Percentiles rank a stretch among this genome's conserved stretches.
Evolutionary conservation across 306 rosid genomes (phyloP).

Genomic region (Datisca glomerata): DNA sequence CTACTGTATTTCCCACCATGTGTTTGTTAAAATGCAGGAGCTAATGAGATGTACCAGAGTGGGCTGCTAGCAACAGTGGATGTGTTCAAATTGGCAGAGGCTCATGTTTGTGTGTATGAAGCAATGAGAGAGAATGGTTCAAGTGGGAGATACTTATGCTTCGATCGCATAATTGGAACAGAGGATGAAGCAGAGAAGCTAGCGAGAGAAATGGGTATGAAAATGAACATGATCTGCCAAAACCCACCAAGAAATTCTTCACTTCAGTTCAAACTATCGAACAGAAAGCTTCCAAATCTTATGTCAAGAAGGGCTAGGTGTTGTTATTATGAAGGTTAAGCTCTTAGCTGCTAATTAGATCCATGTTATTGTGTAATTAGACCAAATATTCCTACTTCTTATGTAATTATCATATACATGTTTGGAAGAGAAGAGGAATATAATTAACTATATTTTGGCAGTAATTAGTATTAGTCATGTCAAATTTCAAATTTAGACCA

Average conservation of each 20-base stretch:
- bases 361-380: no score
- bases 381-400: no score
- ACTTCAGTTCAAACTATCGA: conserved; percentile 33
- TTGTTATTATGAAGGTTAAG: conserved; percentile 23
- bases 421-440: no score
- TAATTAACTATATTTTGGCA: no score
- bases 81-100: conserved; percentile 44
- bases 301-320: conserved; percentile 29
- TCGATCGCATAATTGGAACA: conserved; percentile 28
- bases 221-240: conserved; percentile 29
- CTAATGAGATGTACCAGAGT: conserved; percentile 42
- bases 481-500: no score
- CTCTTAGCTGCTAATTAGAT: no score
- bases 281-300: conserved; percentile 38
- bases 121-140: conserved; percentile 37
- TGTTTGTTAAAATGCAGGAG: conserved; percentile 49
- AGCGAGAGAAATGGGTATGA: conserved; percentile 31
- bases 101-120: conserved; percentile 51
- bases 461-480: no score
- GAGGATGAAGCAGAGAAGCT: conserved; percentile 42
- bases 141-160: conserved; percentile 71
- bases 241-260: conserved; percentile 1
- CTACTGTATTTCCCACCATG: no score
- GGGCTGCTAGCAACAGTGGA: conserved; percentile 63
- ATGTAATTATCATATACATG: no score